Evolutionary conservation across 768 basidiomycete species (phyloP), one percentile per base, ranked within the genome.

Genomic region (Lactifluus pinguis): DNA sequence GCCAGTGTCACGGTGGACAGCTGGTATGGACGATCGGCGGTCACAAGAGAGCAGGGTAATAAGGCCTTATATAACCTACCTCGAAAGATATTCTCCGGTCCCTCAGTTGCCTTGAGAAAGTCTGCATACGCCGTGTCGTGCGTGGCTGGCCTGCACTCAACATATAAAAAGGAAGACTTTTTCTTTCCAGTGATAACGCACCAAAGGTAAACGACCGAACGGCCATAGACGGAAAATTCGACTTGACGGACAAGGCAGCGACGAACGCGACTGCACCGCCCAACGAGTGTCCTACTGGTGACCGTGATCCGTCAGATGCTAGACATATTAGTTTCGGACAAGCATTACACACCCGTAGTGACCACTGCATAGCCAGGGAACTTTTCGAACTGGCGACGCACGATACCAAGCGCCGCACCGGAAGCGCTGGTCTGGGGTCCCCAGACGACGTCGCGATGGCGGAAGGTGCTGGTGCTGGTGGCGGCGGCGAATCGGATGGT

Each of bases 121-220:
- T 74, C 67, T 6, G 77, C 75, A 61, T 76, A 82, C 2, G 67
- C 67, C 0, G 61, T 60, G 55, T 82, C 71, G 75, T 75, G 30
- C 81, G 71, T 14, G 80, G 81, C 68, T 82, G 81, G 14, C 80
- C 80, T 80, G 50, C 10, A 30, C 49, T 15, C 52, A 47, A 44
- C 53, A 42, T 11, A 14, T 29, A 3, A 17, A 29, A 21, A 19
- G 13, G 5, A 1, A 1, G 5, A 36, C 3, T 48, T 2, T 21
- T 30, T 47, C 34, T 19, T 25, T 25, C 2, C 45, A 6, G 32
- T 36, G 25, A 53, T 19, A 2, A 63, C 70, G 63, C 52, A 76
- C 80, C 80, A 66, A 72, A 80, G 0, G 79, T 81, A 61, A 76
- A 81, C 7, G 81, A 60, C 4, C 63, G 63, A 21, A 69, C 50